Percentiles rank a stretch among this genome's conserved stretches.
Conservation (phyloP, 768 basidiomycete genomes). For the Suillus decipiens region DNA sequence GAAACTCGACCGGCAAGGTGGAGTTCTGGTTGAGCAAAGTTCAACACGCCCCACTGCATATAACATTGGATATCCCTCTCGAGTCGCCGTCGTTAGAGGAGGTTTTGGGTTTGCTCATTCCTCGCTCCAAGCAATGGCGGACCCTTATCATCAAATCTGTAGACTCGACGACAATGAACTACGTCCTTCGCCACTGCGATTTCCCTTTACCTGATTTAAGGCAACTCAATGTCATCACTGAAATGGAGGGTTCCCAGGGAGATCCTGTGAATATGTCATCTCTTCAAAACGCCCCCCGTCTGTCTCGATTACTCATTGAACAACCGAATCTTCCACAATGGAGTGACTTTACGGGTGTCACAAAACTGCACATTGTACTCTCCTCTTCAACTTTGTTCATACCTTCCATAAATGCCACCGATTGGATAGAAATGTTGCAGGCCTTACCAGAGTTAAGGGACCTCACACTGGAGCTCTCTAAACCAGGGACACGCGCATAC, state of each 20-base stretch:
- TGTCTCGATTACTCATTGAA: constrained; percentile 35
- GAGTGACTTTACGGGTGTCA: constrained; percentile 36
- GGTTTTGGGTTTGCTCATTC: constrained; percentile 43
- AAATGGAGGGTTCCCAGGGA: constrained; percentile 27
- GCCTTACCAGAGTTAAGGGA: constrained; percentile 41
- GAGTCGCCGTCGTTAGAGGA: constrained; percentile 31
- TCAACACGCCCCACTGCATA: constrained; percentile 41
- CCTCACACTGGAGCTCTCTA: constrained; percentile 43
- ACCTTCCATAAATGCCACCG: constrained; percentile 24
- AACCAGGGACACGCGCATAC: constrained; percentile 27
- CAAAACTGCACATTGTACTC: constrained; percentile 37
- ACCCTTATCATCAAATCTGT: constrained; percentile 42
- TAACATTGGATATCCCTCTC: constrained; percentile 43
- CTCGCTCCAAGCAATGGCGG: constrained; percentile 45
- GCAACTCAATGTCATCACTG: constrained; percentile 33
- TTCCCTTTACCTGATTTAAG: constrained; percentile 39
- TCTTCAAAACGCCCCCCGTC: constrained; percentile 35
- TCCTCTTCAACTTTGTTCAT: constrained; percentile 21
- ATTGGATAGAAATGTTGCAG: constrained; percentile 36
- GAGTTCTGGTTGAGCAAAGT: constrained; percentile 54
- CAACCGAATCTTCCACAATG: constrained; percentile 39
- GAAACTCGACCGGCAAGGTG: constrained; percentile 43
- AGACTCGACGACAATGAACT: constrained; percentile 39
- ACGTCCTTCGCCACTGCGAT: constrained; percentile 40
- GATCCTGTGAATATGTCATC: constrained; percentile 31